Evolutionary conservation across 768 basidiomycete species (phyloP), one percentile per base, ranked within the genome.

Genomic region (Collybia sp.): DNA sequence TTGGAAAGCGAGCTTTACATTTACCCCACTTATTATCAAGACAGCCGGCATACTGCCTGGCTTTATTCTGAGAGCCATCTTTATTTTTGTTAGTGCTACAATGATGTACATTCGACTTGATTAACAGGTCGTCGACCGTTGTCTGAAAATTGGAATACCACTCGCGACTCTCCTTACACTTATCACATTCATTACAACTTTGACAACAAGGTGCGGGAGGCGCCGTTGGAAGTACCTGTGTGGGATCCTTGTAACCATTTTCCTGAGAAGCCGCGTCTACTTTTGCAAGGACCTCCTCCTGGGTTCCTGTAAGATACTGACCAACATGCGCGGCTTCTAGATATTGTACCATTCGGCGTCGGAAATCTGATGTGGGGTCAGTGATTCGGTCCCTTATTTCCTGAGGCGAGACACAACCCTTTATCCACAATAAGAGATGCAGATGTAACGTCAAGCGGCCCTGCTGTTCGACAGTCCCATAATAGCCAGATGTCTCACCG

Each of bases 381-480:
- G 60, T 42, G 0, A 72, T 20, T 60, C 33, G 6, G 71, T 37
- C 35, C 13, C 35, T 10, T 3, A 37, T 67, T 42, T 69, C 57
- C 41, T 70, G 59, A 5, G 67, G 70, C 6, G 62, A 50, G 0
- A 60, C 38, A 2, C 47, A 45, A n/a, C 57, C 55, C 20, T 33
- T 18, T 1, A 72, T 55, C 68, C 69, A 74, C 1, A 71, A 13
- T 1, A 72, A 31, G 19, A 66, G 17, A 50, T 72, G 70, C 3
- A 69, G 35, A 53, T 74, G 72, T 2, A 73, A 42, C 0, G 65
- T 68, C 0, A 67, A 43, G 5, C 60, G 39, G 1, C 68, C 68
- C 51, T 72, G 68, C 45, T 65, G 58, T 44, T 71, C 69, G 42
- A 67, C 59, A 1, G 54, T 58, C 3, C 60, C 60, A 56, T 62